phyloP scores from a whole-genome alignment of 2,329 filamentous ascomycete species.

The Paraphaeosphaeria minitans region DNA sequence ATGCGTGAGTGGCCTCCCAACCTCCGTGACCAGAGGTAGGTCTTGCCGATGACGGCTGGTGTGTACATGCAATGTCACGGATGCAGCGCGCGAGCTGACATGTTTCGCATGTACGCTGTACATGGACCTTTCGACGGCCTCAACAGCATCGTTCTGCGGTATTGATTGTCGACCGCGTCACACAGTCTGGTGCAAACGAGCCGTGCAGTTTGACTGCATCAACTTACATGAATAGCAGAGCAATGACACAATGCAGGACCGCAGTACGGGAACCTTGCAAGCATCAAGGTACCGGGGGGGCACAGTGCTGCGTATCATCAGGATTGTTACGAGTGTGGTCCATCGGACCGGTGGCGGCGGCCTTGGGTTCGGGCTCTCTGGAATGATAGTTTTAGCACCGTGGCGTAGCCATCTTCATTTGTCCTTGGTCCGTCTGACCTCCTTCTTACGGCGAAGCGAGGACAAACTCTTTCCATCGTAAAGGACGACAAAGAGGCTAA shows the following conservation, averaged over 20 bases:
- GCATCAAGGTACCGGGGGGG: conserved; percentile 22
- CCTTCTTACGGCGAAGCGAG: conserved; percentile 20
- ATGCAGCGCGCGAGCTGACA: conserved; percentile 22
- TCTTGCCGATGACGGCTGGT: conserved; percentile 3
- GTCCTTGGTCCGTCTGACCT: conserved; percentile 19
- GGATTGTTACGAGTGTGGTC: conserved; percentile 16
- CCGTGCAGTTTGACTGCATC: conserved; percentile 31
- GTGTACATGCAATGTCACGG: conserved; percentile 18
- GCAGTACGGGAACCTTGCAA: conserved; percentile 20
- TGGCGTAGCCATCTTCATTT: conserved; percentile 18
- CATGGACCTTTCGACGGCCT: conserved; percentile 1
- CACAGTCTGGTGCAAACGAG: conserved; percentile 29
- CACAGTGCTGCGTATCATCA: conserved; percentile 19
- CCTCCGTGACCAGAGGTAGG: too few relatives aligned
- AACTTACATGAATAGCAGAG: conserved; percentile 17
- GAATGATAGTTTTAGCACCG: conserved; percentile 14
- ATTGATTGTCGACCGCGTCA: conserved; percentile 15
- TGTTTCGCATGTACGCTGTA: conserved; percentile 25
- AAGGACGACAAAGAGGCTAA: conserved; percentile 30
- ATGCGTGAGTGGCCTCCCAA: conserved; percentile 1
- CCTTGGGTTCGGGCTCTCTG: conserved; percentile 30
- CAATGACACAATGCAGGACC: conserved; percentile 32
- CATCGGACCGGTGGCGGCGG: conserved; percentile 32
- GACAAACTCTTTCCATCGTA: background rate
- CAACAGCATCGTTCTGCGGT: background rate